A percentile compares a stretch with the other conserved stretches of the same genome.
Conservation (phyloP, 2,329 filamentous ascomycete species). For the Arthroderma uncinatum region DNA sequence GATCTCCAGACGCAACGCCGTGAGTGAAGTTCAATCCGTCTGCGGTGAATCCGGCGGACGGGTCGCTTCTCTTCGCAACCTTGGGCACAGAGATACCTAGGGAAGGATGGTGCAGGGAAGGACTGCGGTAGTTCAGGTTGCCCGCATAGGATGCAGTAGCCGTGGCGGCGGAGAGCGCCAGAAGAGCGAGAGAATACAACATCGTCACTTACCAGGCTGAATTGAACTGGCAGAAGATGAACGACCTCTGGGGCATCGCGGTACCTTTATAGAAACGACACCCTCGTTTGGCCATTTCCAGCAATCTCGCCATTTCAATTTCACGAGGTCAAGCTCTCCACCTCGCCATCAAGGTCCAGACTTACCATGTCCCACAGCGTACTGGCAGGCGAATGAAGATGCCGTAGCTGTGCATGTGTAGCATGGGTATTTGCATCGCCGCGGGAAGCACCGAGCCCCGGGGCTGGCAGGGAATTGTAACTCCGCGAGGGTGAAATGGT, state of each 20-base stretch:
- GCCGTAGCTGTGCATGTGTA: not conserved
- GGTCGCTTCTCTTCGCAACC: slow-evolving; percentile 46
- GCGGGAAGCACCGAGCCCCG: not conserved
- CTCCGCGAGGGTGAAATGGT: not conserved
- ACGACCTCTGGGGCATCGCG: not conserved
- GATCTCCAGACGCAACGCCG: slow-evolving; percentile 44
- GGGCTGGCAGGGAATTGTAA: not conserved
- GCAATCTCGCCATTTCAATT: not conserved
- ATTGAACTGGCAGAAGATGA: not conserved
- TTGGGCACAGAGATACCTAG: slow-evolving; percentile 55
- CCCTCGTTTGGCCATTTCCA: too few species aligned
- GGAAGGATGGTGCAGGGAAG: slow-evolving; percentile 51
- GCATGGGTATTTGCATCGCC: not conserved
- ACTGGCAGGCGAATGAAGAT: not conserved
- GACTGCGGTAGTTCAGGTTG: slow-evolving; percentile 47
- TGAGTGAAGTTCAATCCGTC: slow-evolving; percentile 53
- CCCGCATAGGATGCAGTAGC: slow-evolving; percentile 10
- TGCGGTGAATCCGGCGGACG: slow-evolving; percentile 34
- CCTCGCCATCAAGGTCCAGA: not conserved
- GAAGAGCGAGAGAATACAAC: not conserved
- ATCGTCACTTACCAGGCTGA: not conserved
- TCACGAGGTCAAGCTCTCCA: not conserved
- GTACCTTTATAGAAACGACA: not conserved
- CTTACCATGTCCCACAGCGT: not conserved
- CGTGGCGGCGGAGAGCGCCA: slow-evolving; percentile 9